Evolutionary conservation across 371 early-diverging fungal genomes (phyloP).

Genomic region (Mortierella sp.): DNA sequence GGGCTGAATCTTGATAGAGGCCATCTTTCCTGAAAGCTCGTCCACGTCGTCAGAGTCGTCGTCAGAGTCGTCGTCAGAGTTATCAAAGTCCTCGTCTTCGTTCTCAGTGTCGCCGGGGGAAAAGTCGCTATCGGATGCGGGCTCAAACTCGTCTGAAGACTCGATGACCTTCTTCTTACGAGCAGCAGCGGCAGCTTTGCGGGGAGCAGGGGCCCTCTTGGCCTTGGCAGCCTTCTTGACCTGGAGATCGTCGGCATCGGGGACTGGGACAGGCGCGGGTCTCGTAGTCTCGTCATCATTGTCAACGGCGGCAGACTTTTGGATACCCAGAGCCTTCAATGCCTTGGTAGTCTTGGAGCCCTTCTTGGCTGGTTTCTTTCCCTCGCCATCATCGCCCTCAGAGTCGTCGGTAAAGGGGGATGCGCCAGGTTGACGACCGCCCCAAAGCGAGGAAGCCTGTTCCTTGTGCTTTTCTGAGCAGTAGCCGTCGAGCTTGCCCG

Average conservation of each 20-base stretch:
- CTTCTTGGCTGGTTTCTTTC: conserved; percentile 14
- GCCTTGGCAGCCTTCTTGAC: conserved; percentile 26
- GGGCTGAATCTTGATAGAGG: conserved; percentile 47
- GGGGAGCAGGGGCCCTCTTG: conserved; percentile 7
- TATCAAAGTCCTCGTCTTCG: conserved; percentile 18
- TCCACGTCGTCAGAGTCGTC: conserved; percentile 34
- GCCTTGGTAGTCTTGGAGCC: conserved; percentile 27
- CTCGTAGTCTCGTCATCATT: neutral
- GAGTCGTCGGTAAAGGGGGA: conserved; percentile 32
- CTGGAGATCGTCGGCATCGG: conserved; percentile 8
- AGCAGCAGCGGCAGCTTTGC: neutral
- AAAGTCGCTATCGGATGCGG: conserved; percentile 31
- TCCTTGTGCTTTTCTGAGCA: conserved; percentile 54
- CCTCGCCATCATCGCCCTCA: conserved; percentile 20
- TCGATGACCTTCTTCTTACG: conserved; percentile 24
- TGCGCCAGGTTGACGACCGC: conserved; percentile 8
- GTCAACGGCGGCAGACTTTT: conserved; percentile 8
- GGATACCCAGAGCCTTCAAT: conserved; percentile 8
- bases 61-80: conserved; percentile 14
- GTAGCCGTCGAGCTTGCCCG: conserved; percentile 53
- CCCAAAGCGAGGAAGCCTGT: conserved; percentile 28
- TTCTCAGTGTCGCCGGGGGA: conserved; percentile 20
- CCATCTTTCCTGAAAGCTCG: conserved; percentile 36
- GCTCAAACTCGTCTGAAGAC: conserved; percentile 46
- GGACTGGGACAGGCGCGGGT: neutral